Conservation (phyloP, 83 land plant genomes). For the Picea mariana region DNA sequence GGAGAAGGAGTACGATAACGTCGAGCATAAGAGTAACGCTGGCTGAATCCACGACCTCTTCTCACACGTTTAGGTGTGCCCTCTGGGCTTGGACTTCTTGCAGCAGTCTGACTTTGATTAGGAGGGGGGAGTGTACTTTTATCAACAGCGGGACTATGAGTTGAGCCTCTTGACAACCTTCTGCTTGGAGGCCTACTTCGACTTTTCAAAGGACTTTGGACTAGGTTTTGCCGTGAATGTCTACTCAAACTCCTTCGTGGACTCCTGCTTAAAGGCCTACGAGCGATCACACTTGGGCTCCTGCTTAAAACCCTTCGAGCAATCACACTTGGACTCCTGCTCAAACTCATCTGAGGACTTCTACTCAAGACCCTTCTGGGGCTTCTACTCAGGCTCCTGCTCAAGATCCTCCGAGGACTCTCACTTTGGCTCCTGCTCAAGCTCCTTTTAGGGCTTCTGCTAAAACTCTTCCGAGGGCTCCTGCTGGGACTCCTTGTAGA, state of each 20-base stretch:
- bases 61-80: slow-evolving; percentile 88
- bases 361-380: slow-evolving; percentile 68
- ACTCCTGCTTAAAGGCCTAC: slow-evolving; percentile 20
- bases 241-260: slow-evolving; percentile 16
- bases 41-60: slow-evolving; percentile 92
- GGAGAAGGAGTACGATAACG: slow-evolving; percentile 87
- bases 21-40: slow-evolving; percentile 86
- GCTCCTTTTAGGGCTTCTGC: slow-evolving; percentile 34
- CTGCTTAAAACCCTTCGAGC: slow-evolving; percentile 28
- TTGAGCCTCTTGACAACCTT: slow-evolving; percentile 47
- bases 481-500: slow-evolving; percentile 7
- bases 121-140: slow-evolving; percentile 50
- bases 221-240: slow-evolving; percentile 27
- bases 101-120: slow-evolving; percentile 37
- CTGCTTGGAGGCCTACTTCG: slow-evolving; percentile 36
- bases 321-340: slow-evolving; percentile 69
- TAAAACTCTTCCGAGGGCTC: slow-evolving; percentile 44
- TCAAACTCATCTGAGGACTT: slow-evolving; percentile 54
- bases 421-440: slow-evolving; percentile 29
- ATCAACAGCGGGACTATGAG: slow-evolving; percentile 40
- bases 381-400: slow-evolving; percentile 30
- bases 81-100: slow-evolving; percentile 76
- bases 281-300: neutral
- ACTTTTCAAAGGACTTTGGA: slow-evolving; percentile 15
- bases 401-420: slow-evolving; percentile 35